Conservation (phyloP, 139 green algal genomes). For the Edaphochlamys debaryana region DNA sequence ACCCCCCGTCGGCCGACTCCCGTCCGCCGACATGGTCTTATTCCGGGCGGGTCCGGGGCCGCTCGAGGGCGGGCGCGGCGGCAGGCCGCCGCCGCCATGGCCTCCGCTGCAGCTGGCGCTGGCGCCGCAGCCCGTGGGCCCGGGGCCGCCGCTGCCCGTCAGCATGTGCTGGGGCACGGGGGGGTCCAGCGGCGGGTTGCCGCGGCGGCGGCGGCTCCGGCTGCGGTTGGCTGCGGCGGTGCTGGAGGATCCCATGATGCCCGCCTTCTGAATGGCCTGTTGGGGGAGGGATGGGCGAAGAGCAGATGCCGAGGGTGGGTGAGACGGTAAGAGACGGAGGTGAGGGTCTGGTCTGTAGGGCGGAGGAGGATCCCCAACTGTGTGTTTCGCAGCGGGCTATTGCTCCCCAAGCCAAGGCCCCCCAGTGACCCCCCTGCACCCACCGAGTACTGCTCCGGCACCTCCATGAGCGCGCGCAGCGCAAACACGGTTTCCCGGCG, state of each 20-base stretch:
- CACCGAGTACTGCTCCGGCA: constrained; percentile 83
- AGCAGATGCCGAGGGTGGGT: neutral
- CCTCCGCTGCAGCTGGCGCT: no score
- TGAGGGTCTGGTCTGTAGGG: neutral
- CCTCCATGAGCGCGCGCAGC: constrained; percentile 78
- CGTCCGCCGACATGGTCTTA: neutral
- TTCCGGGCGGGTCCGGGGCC: neutral
- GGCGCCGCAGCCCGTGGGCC: neutral
- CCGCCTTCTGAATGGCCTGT: neutral
- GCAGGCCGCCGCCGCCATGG: no score
- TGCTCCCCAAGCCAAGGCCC: no score
- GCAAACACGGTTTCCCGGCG: constrained; percentile 70
- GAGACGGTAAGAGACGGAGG: no score
- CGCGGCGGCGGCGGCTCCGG: neutral
- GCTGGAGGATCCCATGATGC: neutral
- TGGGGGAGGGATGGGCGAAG: neutral
- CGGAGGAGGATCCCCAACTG: no score
- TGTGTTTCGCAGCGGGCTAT: no score
- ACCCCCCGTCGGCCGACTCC: neutral
- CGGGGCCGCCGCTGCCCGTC: no score
- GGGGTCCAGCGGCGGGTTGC: constrained; percentile 8
- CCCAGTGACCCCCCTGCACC: no score
- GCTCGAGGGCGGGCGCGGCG: no score
- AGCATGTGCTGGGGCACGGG: neutral
- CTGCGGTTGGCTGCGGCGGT: neutral